Evolutionary conservation across 768 basidiomycete species (phyloP).

Genomic region (Erythrobasidium yunnanense): DNA sequence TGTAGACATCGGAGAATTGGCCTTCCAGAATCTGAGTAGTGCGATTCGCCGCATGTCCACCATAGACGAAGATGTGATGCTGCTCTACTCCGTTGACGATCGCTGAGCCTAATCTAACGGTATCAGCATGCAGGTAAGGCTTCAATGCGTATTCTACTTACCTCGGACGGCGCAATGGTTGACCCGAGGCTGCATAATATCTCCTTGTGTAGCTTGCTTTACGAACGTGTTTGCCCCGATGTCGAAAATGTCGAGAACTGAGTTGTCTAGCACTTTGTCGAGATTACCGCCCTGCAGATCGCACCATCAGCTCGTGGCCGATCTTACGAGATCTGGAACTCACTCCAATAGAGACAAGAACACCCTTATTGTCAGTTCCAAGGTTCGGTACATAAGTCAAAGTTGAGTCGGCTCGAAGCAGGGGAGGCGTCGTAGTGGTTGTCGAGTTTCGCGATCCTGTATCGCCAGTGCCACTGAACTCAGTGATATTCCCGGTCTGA

Average conservation of each 20-base stretch:
- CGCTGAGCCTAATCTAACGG: not conserved
- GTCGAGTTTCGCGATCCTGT: slow-evolving; percentile 17
- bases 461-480: not conserved
- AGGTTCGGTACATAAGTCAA: slow-evolving; percentile 14
- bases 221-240: slow-evolving; percentile 30
- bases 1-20: slow-evolving; percentile 28
- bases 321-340: too few species aligned
- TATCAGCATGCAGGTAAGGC: not conserved
- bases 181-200: slow-evolving; percentile 21
- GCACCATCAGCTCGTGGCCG: too few species aligned
- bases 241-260: slow-evolving; percentile 30
- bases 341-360: slow-evolving; percentile 6
- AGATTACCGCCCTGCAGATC: slow-evolving; percentile 8
- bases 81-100: slow-evolving; percentile 29
- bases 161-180: slow-evolving; percentile 33
- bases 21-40: slow-evolving; percentile 11
- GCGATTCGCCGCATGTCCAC: slow-evolving; percentile 32
- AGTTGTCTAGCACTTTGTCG: slow-evolving; percentile 20
- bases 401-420: slow-evolving; percentile 4
- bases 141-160: not conserved
- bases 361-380: slow-evolving; percentile 20
- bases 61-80: slow-evolving; percentile 32
- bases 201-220: slow-evolving; percentile 28
- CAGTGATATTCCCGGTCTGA: not conserved
- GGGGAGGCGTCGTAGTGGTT: not conserved